Percentiles rank a stretch among this genome's conserved stretches.
phyloP scores from a whole-genome alignment of 352 stramenopile genomes.

The Globisporangium canariense region DNA sequence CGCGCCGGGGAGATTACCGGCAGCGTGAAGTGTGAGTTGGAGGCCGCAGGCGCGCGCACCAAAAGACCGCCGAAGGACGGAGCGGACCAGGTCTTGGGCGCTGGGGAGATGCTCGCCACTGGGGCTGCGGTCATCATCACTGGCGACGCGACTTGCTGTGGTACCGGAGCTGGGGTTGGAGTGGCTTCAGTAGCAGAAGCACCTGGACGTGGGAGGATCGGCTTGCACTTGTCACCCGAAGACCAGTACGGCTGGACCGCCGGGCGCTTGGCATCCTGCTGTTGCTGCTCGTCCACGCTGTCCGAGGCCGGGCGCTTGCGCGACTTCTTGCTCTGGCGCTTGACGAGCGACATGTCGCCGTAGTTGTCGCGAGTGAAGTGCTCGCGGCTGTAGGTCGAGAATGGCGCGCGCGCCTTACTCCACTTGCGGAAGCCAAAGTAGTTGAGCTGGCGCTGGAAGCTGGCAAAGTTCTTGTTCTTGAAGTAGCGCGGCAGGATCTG shows the following conservation, averaged over 20 bases:
- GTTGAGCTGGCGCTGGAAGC: conserved; percentile 93
- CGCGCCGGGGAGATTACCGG: conserved; percentile 40
- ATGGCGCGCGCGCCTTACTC: conserved; percentile 73
- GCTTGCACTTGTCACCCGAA: conserved; percentile 57
- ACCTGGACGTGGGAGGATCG: conserved; percentile 42
- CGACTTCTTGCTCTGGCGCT: conserved; percentile 85
- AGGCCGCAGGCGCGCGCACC: conserved; percentile 12
- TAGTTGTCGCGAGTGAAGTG: conserved; percentile 87
- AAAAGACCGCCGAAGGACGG: conserved; percentile 17
- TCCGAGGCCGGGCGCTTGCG: conserved; percentile 55
- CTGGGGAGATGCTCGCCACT: conserved; percentile 3
- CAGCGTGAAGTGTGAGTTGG: conserved; percentile 22
- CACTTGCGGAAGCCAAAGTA: conserved; percentile 95
- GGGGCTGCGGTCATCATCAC: background rate
- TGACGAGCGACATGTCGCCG: conserved; percentile 78
- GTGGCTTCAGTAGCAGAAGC: background rate
- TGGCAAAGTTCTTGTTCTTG: conserved; percentile 96
- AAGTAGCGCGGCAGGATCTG: conserved; percentile 93
- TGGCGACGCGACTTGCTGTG: conserved; percentile 4
- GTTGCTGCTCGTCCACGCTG: conserved; percentile 24
- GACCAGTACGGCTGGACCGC: conserved; percentile 25
- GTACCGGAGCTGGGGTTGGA: background rate
- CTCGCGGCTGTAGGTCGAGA: conserved; percentile 76
- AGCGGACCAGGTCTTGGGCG: conserved; percentile 3
- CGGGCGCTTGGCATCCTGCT: conserved; percentile 30